Conservation (phyloP, 306 rosid genomes). For the Geum urbanum region DNA sequence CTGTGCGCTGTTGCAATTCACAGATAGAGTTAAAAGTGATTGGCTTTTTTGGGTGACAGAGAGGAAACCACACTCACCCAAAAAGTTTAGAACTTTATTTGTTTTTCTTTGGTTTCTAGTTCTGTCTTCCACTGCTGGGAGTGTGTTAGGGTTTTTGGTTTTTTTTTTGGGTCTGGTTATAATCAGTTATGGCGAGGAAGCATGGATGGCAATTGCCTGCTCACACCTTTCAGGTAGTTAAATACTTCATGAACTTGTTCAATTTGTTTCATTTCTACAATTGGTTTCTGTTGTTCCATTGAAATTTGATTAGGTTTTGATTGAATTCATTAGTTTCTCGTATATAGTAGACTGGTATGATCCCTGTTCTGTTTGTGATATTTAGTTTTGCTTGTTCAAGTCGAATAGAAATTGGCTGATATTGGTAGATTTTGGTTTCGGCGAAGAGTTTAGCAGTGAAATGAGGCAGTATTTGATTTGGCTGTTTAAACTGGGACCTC, state of each 20-base stretch:
- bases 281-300: neutral
- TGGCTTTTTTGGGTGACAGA: conserved; percentile 24
- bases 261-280: neutral
- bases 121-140: conserved; percentile 14
- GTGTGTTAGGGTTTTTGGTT: conserved; percentile 24
- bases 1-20: neutral
- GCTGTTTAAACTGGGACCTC: neutral
- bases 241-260: neutral
- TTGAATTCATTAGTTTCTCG: conserved; percentile 9
- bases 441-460: too few species aligned
- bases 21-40: conserved; percentile 15
- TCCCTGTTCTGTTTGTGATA: conserved; percentile 1
- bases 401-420: neutral
- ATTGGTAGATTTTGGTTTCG: neutral
- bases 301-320: conserved; percentile 37
- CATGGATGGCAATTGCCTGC: conserved; percentile 99
- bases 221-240: conserved; percentile 84
- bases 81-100: neutral
- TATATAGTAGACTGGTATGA: neutral
- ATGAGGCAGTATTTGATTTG: too few species aligned
- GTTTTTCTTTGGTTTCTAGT: neutral
- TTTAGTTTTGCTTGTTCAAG: neutral
- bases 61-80: neutral
- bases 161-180: conserved; percentile 20
- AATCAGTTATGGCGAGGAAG: conserved; percentile 72